Evolutionary conservation across 2,329 filamentous ascomycete genomes (phyloP), one percentile per base, ranked within the genome.

Genomic region (Pezicula radicicola): DNA sequence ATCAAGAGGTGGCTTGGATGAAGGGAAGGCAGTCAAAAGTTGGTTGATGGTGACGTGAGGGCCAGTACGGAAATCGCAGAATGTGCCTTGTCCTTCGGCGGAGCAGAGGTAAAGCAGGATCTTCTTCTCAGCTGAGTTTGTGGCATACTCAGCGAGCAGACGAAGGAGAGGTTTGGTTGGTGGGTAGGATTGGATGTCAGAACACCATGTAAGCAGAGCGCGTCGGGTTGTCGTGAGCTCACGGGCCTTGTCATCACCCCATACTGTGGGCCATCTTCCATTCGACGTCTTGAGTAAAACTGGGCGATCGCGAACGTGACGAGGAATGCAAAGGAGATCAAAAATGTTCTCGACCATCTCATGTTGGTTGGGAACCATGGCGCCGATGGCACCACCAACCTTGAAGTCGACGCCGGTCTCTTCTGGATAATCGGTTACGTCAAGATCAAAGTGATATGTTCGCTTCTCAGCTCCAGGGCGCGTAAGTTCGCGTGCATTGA

Each of bases 401-500:
- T 93, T 92, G 78, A 97, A 99, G 66, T 97, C 94, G 5, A 92
- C 84, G 46, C 81, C 79, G 49, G 89, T 88, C 72, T 95, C 91
- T 18, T 84, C 81, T 0, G 94, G 91, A 63, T 99, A 99, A 67
- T 96, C 88, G 46, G 93, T 97, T 46, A 99, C 88, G 64, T 99
- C 94, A 42, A 99, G 83, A 64, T 97, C 94, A 64, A 97, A 97
- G 71, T 99, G 94, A 69, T 93, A 96, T 0, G 94, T 99, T 55
- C 93, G 83, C 81, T 99, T 99, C 76, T 96, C 91, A 5, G 94
- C 94, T 19, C 93, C 93, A 21, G 83, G 77, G 67, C 84, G 88
- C 12, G 94, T 99, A 66, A 99, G 75, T 71, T 96, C 91, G 51
- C 94, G 87, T 2, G 91, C 83, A 62, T 85, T 85, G 70, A 91